Evolutionary conservation across 768 basidiomycete species (phyloP).

Genomic region (Thelephora aurantiotincta): DNA sequence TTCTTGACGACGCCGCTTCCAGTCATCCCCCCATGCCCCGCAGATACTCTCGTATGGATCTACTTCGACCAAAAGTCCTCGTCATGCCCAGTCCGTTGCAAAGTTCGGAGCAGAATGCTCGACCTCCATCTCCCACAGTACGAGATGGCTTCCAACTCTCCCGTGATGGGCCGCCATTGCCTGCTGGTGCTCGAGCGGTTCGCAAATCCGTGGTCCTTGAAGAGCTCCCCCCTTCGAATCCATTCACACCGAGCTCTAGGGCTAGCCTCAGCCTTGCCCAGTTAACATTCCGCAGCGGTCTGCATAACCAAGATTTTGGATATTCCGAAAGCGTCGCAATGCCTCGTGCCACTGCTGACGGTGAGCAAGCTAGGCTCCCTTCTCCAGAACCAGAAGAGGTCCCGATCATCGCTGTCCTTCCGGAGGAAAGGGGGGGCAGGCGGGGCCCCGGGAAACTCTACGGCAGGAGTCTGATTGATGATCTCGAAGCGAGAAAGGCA

Average conservation of each 20-base stretch:
- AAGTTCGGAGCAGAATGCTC: conserved; percentile 13
- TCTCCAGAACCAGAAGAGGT: conserved; percentile 19
- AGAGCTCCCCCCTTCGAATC: conserved; percentile 37
- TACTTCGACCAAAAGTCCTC: conserved; percentile 82
- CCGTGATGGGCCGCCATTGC: conserved; percentile 64
- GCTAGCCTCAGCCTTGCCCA: conserved; percentile 63
- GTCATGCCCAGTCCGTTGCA: conserved; percentile 90
- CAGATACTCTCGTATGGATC: conserved; percentile 57
- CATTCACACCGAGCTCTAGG: conserved; percentile 70
- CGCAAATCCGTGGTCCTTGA: conserved; percentile 6
- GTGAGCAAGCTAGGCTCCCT: conserved; percentile 55
- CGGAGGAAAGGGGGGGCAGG: conserved; percentile 15
- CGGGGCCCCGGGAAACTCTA: conserved; percentile 75
- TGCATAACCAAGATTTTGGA: conserved; percentile 49
- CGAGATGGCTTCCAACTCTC: conserved; percentile 50
- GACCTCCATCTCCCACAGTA: conserved; percentile 18
- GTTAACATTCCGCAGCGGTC: conserved; percentile 72
- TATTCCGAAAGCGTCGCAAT: conserved; percentile 44
- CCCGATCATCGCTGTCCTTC: conserved; percentile 14
- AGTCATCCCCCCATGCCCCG: conserved; percentile 20
- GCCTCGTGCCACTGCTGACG: conserved; percentile 66
- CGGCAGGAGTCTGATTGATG: conserved; percentile 83
- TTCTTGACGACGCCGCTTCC: conserved; percentile 26
- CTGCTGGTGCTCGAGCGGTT: conserved; percentile 43
- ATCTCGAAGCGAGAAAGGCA: conserved; percentile 71